A percentile compares a stretch with the other conserved stretches of the same genome.
Evolutionary conservation across 768 basidiomycete genomes (phyloP).

Genomic region (Lentinus tigrinus): DNA sequence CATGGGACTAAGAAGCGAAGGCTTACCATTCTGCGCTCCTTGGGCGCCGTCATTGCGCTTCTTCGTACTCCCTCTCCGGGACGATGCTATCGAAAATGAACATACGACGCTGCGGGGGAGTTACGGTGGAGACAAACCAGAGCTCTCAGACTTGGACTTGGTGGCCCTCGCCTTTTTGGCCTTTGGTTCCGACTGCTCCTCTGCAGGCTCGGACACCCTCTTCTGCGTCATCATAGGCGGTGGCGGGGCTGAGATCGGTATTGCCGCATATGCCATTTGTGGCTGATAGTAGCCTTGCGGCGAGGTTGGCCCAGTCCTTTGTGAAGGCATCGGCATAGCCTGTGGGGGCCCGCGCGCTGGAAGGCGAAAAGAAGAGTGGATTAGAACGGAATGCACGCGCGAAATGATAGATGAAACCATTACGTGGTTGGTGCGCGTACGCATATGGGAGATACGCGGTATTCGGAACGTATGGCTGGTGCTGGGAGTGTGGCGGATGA

Average conservation of each 20-base stretch:
- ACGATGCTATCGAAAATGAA: constrained; percentile 28
- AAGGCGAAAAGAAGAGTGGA: constrained; percentile 50
- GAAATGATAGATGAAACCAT: constrained; percentile 16
- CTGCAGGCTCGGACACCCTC: constrained; percentile 36
- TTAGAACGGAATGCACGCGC: constrained; percentile 51
- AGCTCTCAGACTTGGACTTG: constrained; percentile 31
- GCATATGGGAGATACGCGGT: constrained; percentile 8
- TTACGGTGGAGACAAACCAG: constrained; percentile 24
- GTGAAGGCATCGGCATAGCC: constrained; percentile 28
- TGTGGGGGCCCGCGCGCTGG: constrained; percentile 48
- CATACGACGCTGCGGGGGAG: neutral
- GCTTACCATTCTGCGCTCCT: constrained; percentile 62
- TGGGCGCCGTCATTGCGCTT: constrained; percentile 72
- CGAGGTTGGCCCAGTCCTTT: constrained; percentile 16
- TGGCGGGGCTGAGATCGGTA: constrained; percentile 9
- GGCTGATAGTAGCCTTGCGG: constrained; percentile 10
- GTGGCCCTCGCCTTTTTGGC: constrained; percentile 46
- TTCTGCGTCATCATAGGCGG: constrained; percentile 28
- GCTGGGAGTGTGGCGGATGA: constrained; percentile 7
- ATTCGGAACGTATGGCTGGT: constrained; percentile 16
- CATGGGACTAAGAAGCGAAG: constrained; percentile 4
- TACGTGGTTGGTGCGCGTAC: constrained; percentile 19
- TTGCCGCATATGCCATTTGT: constrained; percentile 11
- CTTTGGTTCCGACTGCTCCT: constrained; percentile 42
- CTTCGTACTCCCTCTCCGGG: constrained; percentile 66